These are phyloP conservation scores for Tuctoria greenei DNA, from an alignment of 176 grass and related monocot genomes.

Conservation along the genomic window DNA sequence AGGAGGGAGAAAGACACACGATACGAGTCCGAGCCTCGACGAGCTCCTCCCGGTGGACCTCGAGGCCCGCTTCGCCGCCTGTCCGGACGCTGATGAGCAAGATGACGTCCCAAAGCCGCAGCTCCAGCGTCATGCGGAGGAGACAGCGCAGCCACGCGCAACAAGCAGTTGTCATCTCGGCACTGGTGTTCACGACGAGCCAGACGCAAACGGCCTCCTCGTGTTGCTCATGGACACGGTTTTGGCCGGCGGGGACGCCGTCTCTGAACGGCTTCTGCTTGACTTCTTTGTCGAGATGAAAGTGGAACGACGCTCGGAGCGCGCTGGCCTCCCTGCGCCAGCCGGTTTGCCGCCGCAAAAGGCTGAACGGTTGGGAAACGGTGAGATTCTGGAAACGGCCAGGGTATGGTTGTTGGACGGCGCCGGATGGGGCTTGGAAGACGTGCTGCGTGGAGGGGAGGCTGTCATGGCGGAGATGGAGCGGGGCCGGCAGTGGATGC, in stretches of 20 bases:
- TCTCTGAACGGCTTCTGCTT: constrained; percentile 53
- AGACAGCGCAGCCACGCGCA: neutral
- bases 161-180: neutral
- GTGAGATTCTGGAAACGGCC: constrained; percentile 15
- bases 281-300: constrained; percentile 64
- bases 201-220: constrained; percentile 15
- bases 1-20: constrained; percentile 55
- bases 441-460: constrained; percentile 34
- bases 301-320: neutral
- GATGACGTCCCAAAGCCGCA: neutral
- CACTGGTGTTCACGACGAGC: neutral
- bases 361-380: neutral
- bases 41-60: constrained; percentile 42
- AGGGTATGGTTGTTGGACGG: constrained; percentile 55
- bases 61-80: constrained; percentile 37
- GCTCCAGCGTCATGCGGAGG: neutral
- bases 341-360: neutral
- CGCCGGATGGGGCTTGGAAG: constrained; percentile 35
- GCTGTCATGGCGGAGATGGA: constrained; percentile 51
- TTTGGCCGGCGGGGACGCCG: neutral
- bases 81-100: neutral
- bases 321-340: neutral
- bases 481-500: constrained; percentile 48
- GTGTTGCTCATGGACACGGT: constrained; percentile 9
- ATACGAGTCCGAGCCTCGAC: constrained; percentile 44